Evolutionary conservation across 2,329 filamentous ascomycete species (phyloP), one percentile per base, ranked within the genome.

Genomic region (Myotisia sp.): DNA sequence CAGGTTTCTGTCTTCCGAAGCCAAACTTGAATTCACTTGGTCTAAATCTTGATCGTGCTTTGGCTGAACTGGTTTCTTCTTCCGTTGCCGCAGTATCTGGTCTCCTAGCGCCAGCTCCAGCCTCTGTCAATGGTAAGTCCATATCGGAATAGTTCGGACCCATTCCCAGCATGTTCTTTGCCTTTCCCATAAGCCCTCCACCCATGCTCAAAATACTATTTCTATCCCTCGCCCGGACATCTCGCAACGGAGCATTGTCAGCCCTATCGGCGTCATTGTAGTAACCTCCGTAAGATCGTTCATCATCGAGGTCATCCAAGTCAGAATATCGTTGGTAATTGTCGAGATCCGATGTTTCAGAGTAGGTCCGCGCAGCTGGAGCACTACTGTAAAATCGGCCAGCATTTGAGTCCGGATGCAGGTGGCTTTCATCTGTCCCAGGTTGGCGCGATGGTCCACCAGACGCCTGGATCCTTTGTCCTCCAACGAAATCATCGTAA

Each of bases 301-400:
- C 74, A 51, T 93, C 85, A 41, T 84, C 76, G 43, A 76, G 78
- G 49, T 92, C 82, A 55, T 94, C 85, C 39, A 81, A 69, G 57
- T 92, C 85, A 29, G 85, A 87, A 52, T 98, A 95, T 42, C 84
- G 73, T 53, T 86, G 79, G 60, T 92, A 95, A 60, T 94, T 90
- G 52, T 78, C 68, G 41, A 94, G 58, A 10, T 76, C 86, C 1
- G 83, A 87, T 0, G 79, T 80, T 55, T 95, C 87, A 28, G 73
- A 77, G 47, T 72, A 76, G 33, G 61, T 60, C 34, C 64, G 59
- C n/a, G 36, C 24, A 17, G 26, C 24, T 9, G n/a, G 23, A 2
- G 30, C 41, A 4, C 29, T 36, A 8, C 16, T 18, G 20, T 38
- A 43, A 10, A 41, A 31, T n/a, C 17, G 28, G 13, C 19, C 29